These are phyloP conservation scores for Selaginella moellendorffii DNA, from an alignment of 75 land plant genomes.

Conservation along the genomic window DNA sequence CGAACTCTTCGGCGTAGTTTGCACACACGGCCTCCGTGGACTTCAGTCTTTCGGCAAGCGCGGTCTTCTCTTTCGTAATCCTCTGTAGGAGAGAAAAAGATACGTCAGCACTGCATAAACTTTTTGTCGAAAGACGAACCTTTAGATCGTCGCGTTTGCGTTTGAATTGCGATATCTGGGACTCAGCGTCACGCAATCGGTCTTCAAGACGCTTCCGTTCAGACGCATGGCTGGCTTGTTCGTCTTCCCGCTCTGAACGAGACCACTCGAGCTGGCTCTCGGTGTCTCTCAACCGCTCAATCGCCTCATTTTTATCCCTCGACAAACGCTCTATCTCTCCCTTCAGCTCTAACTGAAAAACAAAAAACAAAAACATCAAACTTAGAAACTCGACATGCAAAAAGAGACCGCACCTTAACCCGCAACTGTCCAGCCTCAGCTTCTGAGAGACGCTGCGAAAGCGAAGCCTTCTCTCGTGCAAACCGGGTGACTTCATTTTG, in stretches of 20 bases:
- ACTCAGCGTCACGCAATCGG: conserved; percentile 72
- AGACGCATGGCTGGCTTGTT: conserved; percentile 41
- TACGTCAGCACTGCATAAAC: neutral
- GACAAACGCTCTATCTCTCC: conserved; percentile 59
- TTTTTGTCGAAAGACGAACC: conserved; percentile 26
- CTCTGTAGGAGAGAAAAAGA: conserved; percentile 32
- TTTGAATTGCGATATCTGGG: conserved; percentile 67
- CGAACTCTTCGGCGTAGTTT: conserved; percentile 83
- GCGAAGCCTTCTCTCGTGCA: conserved; percentile 44
- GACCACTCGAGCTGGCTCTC: conserved; percentile 93
- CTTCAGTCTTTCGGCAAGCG: conserved; percentile 79
- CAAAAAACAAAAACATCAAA: neutral
- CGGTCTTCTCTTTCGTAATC: conserved; percentile 86
- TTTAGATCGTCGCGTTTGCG: conserved; percentile 93
- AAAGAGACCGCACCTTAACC: conserved; percentile 53
- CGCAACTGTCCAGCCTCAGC: conserved; percentile 44
- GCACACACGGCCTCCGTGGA: conserved; percentile 76
- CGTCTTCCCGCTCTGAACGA: conserved; percentile 77
- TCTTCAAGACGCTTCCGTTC: conserved; percentile 74
- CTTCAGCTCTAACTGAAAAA: conserved; percentile 57
- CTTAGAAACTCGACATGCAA: conserved; percentile 1
- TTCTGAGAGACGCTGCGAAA: conserved; percentile 52
- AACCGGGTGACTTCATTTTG: conserved; percentile 42
- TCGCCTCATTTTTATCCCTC: conserved; percentile 66
- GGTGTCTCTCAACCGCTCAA: conserved; percentile 61